Percentiles rank a stretch among this genome's conserved stretches.
These are phyloP conservation scores for Fusarium duplospermum DNA, from an alignment of 2,329 filamentous ascomycete species.

Conservation along the genomic window DNA sequence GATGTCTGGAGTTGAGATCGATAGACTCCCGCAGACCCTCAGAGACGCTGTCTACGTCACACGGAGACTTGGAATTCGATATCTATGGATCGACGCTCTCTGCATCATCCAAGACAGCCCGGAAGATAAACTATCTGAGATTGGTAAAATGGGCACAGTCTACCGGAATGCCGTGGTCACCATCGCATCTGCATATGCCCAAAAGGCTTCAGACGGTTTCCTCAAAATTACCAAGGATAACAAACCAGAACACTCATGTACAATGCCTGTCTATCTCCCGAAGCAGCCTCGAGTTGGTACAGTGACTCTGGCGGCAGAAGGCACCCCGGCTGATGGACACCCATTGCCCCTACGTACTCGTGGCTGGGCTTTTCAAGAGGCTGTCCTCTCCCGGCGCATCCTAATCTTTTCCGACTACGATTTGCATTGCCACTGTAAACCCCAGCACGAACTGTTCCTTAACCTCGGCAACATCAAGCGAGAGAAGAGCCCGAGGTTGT, in stretches of 20 bases:
- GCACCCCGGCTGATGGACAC: neutral
- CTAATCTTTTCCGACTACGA: neutral
- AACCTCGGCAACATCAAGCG: neutral
- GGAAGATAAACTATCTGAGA: neutral
- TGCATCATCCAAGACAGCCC: neutral
- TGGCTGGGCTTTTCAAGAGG: slow-evolving; percentile 1
- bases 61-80: neutral
- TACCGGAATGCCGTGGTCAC: slow-evolving; percentile 8
- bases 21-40: neutral
- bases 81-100: neutral
- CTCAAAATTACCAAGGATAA: neutral
- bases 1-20: neutral
- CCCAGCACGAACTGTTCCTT: neutral
- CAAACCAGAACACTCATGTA: neutral
- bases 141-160: slow-evolving; percentile 4
- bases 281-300: neutral
- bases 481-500: neutral
- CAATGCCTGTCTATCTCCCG: neutral
- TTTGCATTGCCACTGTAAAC: neutral
- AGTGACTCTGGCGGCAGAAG: neutral
- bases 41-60: neutral
- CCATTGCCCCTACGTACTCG: neutral
- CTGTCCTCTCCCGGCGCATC: neutral
- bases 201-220: slow-evolving; percentile 6
- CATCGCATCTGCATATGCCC: neutral